Evolutionary conservation across 2,329 filamentous ascomycete genomes (phyloP).

Genomic region (Ceratocystis smalleyi): DNA sequence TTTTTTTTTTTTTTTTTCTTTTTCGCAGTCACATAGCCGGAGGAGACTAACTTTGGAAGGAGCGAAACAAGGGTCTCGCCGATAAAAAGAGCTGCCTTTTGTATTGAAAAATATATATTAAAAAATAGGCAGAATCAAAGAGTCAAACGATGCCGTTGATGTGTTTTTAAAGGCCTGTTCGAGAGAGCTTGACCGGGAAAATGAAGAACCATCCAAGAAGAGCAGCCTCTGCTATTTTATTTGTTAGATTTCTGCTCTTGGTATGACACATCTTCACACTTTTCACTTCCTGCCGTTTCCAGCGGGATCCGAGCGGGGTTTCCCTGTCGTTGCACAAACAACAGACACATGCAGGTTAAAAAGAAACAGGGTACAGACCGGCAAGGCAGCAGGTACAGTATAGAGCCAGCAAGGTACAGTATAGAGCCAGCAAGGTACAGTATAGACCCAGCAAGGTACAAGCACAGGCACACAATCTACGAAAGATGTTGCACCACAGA

Average conservation of each 20-base stretch:
- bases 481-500: too few relatives aligned
- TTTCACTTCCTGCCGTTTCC: conserved; percentile 1
- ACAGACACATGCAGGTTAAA: background rate
- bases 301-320: background rate
- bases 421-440: background rate
- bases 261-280: background rate
- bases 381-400: background rate
- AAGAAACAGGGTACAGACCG: background rate
- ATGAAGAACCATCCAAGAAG: background rate
- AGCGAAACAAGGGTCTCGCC: background rate
- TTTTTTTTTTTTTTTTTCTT: conserved; percentile 7
- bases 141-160: background rate
- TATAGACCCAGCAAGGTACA: background rate
- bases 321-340: background rate
- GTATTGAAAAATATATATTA: background rate
- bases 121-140: background rate
- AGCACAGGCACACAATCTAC: too few relatives aligned
- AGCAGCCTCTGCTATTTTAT: background rate
- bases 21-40: conserved; percentile 6
- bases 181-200: background rate
- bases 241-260: background rate
- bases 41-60: conserved; percentile 9
- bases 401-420: background rate
- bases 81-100: background rate
- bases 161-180: background rate